Conservation (phyloP, 192 early-diverging fungal genomes). For the Linnemannia hyalina region DNA sequence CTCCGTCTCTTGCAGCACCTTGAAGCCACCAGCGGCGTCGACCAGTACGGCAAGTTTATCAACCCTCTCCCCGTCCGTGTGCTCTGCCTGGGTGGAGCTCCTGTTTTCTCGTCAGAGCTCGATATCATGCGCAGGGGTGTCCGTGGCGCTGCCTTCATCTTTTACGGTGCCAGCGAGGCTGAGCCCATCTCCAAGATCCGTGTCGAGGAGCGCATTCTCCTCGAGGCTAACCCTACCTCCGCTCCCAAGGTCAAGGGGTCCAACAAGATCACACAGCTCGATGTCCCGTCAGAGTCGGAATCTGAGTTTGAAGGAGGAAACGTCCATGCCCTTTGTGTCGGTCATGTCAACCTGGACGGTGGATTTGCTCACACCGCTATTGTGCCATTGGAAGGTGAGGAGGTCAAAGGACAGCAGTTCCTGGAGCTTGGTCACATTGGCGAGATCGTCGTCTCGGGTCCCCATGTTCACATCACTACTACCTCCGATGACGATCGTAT, state of each 20-base stretch:
- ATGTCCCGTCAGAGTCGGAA: slow-evolving; percentile 13
- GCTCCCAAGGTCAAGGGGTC: background rate
- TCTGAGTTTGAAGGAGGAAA: slow-evolving; percentile 52
- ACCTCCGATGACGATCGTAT: slow-evolving; percentile 54
- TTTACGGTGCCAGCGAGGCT: slow-evolving; percentile 53
- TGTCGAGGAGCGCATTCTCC: slow-evolving; percentile 47
- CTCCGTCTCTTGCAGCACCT: slow-evolving; percentile 43
- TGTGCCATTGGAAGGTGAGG: slow-evolving; percentile 28
- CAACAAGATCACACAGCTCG: slow-evolving; percentile 25
- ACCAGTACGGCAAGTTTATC: slow-evolving; percentile 41
- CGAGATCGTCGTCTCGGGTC: slow-evolving; percentile 52
- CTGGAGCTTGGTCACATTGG: slow-evolving; percentile 45
- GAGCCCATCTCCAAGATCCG: slow-evolving; percentile 55
- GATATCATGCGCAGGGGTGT: slow-evolving; percentile 51
- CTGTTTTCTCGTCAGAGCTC: slow-evolving; percentile 50
- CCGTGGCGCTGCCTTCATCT: slow-evolving; percentile 46
- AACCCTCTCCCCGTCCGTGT: slow-evolving; percentile 48
- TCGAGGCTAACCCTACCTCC: slow-evolving; percentile 30
- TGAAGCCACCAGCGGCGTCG: slow-evolving; percentile 34
- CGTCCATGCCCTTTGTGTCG: slow-evolving; percentile 47
- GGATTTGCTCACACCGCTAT: slow-evolving; percentile 50
- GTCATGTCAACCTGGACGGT: slow-evolving; percentile 49
- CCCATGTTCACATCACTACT: slow-evolving; percentile 53
- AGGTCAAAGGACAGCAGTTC: slow-evolving; percentile 28
- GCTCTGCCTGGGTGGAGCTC: slow-evolving; percentile 47